Evolutionary conservation across 1,139 yeast genomes (phyloP), one percentile per base, ranked within the genome.

Genomic region (Kodamaea suecica): DNA sequence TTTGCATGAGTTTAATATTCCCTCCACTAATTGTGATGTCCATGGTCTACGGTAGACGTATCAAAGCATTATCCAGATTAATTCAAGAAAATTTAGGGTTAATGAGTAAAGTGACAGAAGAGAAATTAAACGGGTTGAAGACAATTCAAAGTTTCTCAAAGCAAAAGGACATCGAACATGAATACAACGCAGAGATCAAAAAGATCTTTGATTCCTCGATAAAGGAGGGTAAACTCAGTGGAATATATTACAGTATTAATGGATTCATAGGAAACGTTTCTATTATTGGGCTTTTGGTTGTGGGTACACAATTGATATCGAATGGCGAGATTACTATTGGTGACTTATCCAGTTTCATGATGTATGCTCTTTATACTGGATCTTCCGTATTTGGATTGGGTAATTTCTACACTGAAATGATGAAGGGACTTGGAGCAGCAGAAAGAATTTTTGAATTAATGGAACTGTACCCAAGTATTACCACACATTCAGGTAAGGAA

Each of bases 361-460:
- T 92, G 75, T 90, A 90, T 59, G 92, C 96, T 0, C 90, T 88
- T 27, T 90, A 86, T 54, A 86, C 97, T 2, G 97, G 97, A 3
- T 73, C 82, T 35, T 85, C 97, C 0, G 85, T 90, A 23, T 85
- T 84, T 57, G 97, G 97, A 1, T 60, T 92, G 28, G 92, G 96
- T 1, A 83, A 84, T 41, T 90, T 90, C 55, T 90, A 88, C 53
- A 83, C 95, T 1, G 97, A 92, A 54, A 64, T 90, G 40, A 90
- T 92, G 95, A 92, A 90, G 63, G 97, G 97, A 32, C 83, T 90
- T 5, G 98, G 98, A 41, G 97, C 97, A 0, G 94, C 97, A 0
- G 84, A 95, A 36, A 73, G 98, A 43, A 66, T 92, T 36, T 92
- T 92, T 63, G 97, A 92, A 59, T 67, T 92, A 32, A 74, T 83